phyloP scores from a whole-genome alignment of 2,329 filamentous ascomycete genomes.

The Paracoccidioides brasiliensis region DNA sequence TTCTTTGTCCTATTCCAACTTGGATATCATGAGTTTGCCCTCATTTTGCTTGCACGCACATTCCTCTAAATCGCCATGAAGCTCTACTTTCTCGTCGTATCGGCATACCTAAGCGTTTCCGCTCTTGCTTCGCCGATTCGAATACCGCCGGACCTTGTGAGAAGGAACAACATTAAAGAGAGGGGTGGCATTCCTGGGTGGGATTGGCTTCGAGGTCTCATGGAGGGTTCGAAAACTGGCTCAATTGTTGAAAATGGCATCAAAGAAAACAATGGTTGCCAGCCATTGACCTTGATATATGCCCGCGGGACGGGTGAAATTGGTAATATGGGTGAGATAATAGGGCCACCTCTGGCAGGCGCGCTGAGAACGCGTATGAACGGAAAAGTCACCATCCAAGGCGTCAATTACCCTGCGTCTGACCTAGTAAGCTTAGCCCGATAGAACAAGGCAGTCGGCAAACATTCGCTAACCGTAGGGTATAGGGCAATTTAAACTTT shows the following conservation, averaged over 20 bases:
- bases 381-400: constrained; percentile 21
- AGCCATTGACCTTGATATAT: constrained; percentile 32
- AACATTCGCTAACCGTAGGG: constrained; percentile 10
- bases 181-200: not conserved
- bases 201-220: not conserved
- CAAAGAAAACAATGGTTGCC: constrained; percentile 26
- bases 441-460: constrained; percentile 18
- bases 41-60: not conserved
- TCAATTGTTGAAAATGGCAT: constrained; percentile 28
- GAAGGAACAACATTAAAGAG: not conserved
- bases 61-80: not conserved
- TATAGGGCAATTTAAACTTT: constrained; percentile 17
- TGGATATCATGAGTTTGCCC: not conserved
- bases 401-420: constrained; percentile 22
- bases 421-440: constrained; percentile 7
- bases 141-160: not conserved
- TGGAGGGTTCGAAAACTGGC: constrained; percentile 5
- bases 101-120: not conserved
- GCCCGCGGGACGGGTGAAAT: constrained; percentile 31
- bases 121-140: not conserved
- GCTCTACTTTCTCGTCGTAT: not conserved
- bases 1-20: not conserved
- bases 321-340: constrained; percentile 32
- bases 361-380: constrained; percentile 15
- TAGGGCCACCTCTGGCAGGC: constrained; percentile 26